phyloP scores from a whole-genome alignment of 2,329 filamentous ascomycete genomes.

The Pseudophaeomoniella oleicola region DNA sequence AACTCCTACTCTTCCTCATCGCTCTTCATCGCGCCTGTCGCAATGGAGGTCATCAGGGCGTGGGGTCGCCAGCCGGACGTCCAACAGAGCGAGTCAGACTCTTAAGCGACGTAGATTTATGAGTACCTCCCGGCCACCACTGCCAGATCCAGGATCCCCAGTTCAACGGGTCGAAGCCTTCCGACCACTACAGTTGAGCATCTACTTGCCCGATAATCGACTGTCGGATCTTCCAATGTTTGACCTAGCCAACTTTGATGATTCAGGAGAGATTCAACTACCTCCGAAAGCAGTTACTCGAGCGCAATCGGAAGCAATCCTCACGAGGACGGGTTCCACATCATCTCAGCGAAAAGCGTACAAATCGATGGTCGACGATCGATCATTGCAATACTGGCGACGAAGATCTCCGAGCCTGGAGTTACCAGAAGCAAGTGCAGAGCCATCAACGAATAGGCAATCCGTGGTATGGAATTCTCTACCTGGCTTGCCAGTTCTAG shows the following conservation, averaged over 20 bases:
- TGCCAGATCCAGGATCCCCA: constrained; percentile 7
- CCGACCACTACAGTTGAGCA: constrained; percentile 31
- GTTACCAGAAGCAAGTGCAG: not conserved
- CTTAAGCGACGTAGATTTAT: constrained; percentile 21
- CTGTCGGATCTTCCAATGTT: constrained; percentile 31
- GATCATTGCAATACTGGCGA: constrained; percentile 4
- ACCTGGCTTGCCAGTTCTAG: constrained; percentile 6
- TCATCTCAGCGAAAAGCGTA: constrained; percentile 7
- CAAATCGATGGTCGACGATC: constrained; percentile 10
- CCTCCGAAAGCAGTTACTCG: constrained; percentile 19
- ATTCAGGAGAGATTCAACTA: constrained; percentile 13
- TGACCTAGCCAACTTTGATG: constrained; percentile 20
- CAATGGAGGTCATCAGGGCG: constrained; percentile 24
- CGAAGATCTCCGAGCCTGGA: not conserved
- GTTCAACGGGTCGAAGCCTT: constrained; percentile 13
- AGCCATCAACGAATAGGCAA: constrained; percentile 5
- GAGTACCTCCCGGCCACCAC: constrained; percentile 3
- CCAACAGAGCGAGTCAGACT: constrained; percentile 25
- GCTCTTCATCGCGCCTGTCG: constrained; percentile 19
- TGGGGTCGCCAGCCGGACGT: constrained; percentile 22
- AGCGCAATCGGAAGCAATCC: constrained; percentile 11
- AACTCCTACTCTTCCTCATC: constrained; percentile 15
- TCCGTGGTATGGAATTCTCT: constrained; percentile 11
- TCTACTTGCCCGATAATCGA: constrained; percentile 27
- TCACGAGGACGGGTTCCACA: constrained; percentile 6